Conservation (phyloP, 1,284 basidiomycete genomes). For the Phellopilus nigrolimitatus region DNA sequence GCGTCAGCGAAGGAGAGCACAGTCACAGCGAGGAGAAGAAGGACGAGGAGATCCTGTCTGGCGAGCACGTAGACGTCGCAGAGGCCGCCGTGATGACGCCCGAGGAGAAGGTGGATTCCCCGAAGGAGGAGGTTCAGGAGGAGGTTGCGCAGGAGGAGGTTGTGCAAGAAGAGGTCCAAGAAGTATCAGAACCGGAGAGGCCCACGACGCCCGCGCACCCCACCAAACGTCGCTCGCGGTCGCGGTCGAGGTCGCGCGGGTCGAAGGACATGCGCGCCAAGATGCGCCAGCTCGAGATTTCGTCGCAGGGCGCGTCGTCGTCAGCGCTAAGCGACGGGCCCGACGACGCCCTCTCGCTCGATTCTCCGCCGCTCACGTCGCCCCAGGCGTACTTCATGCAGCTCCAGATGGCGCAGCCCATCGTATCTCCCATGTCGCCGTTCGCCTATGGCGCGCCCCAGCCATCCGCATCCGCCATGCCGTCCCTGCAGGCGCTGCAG, state of each 20-base stretch:
- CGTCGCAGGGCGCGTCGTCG: conserved; percentile 10
- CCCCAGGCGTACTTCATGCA: conserved; percentile 21
- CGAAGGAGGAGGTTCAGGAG: conserved; percentile 25
- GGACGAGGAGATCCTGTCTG: conserved; percentile 23
- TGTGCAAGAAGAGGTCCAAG: conserved; percentile 23
- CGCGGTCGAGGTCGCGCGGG: conserved; percentile 67
- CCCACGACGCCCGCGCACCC: conserved; percentile 26
- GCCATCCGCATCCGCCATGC: conserved; percentile 34
- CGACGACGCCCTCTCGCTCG: conserved; percentile 16
- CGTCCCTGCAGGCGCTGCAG: conserved; percentile 65
- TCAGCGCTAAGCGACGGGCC: background rate
- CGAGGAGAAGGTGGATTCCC: conserved; percentile 21
- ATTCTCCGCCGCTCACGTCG: conserved; percentile 11
- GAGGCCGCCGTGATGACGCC: conserved; percentile 14
- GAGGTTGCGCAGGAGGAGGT: too few species aligned
- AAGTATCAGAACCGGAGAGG: conserved; percentile 26
- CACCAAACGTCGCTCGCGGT: conserved; percentile 65
- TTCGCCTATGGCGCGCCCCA: conserved; percentile 3
- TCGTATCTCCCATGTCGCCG: conserved; percentile 14
- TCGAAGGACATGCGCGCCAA: conserved; percentile 70
- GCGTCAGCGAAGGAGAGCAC: conserved; percentile 69
- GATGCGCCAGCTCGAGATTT: conserved; percentile 20
- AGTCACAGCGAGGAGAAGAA: conserved; percentile 33
- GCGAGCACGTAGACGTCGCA: conserved; percentile 18
- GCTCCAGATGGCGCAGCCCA: conserved; percentile 31